Evolutionary conservation across 176 grass and related monocot genomes (phyloP).

Genomic region (Calamus simplicifolius): DNA sequence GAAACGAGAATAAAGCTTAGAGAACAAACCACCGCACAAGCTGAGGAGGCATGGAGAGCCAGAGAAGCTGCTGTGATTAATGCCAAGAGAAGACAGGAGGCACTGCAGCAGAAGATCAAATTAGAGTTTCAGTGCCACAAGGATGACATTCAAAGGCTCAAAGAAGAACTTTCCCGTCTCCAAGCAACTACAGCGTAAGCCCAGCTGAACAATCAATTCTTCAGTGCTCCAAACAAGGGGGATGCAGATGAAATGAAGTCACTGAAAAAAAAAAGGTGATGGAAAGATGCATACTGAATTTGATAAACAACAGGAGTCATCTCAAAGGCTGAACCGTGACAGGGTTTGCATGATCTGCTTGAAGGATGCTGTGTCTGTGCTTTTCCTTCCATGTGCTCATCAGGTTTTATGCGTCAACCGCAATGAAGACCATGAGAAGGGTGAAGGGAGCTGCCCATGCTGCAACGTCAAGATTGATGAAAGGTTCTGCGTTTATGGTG

Average conservation of each 20-base stretch:
- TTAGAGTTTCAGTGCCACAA: constrained; percentile 60
- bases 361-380: constrained; percentile 43
- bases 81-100: constrained; percentile 38
- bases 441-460: constrained; percentile 38
- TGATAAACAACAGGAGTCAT: constrained; percentile 22
- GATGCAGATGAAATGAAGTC: constrained; percentile 13
- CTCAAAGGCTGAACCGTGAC: constrained; percentile 27
- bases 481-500: constrained; percentile 66
- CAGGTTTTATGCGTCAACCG: constrained; percentile 56
- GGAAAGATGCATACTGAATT: constrained; percentile 17
- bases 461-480: constrained; percentile 69
- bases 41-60: constrained; percentile 52
- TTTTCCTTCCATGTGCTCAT: constrained; percentile 64
- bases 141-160: constrained; percentile 60
- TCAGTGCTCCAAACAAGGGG: constrained; percentile 3
- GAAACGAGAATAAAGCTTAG: constrained; percentile 49
- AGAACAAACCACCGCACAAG: constrained; percentile 50
- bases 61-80: constrained; percentile 43
- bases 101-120: constrained; percentile 47
- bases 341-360: constrained; percentile 47
- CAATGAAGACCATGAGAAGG: constrained; percentile 51
- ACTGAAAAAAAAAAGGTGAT: constrained; percentile 36
- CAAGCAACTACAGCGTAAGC: constrained; percentile 29
- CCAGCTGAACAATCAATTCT: not conserved
- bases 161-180: constrained; percentile 45